These are phyloP conservation scores for Sugiyamaella paludigena DNA, from an alignment of 1,139 yeast genomes.

Conservation along the genomic window DNA sequence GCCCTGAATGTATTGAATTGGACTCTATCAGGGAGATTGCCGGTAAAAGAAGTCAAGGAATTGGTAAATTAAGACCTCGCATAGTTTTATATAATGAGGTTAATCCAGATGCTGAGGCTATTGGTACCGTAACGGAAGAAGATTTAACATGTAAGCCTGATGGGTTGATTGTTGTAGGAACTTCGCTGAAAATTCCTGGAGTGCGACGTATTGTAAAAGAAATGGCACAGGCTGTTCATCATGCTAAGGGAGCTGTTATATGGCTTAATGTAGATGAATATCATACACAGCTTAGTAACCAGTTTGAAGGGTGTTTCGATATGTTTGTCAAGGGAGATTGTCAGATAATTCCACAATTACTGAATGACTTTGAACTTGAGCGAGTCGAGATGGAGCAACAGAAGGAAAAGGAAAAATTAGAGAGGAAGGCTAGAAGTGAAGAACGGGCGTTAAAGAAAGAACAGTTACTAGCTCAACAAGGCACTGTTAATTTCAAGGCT, in stretches of 20 bases:
- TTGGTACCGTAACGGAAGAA: constrained; percentile 66
- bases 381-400: constrained; percentile 17
- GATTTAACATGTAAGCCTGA: constrained; percentile 71
- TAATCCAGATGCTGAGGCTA: constrained; percentile 83
- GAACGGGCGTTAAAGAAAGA: constrained; percentile 7
- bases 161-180: constrained; percentile 78
- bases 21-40: constrained; percentile 50
- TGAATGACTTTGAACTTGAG: constrained; percentile 36
- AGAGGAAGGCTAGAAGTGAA: constrained; percentile 20
- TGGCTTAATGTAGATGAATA: constrained; percentile 59
- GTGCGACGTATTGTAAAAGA: constrained; percentile 72
- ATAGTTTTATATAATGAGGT: constrained; percentile 82
- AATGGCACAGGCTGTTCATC: constrained; percentile 64
- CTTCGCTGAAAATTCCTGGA: constrained; percentile 83
- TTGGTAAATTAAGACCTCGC: constrained; percentile 76
- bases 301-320: constrained; percentile 53
- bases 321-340: constrained; percentile 59
- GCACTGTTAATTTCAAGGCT: constrained; percentile 12
- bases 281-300: constrained; percentile 43
- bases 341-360: constrained; percentile 45
- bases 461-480: constrained; percentile 10
- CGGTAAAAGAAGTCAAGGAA: constrained; percentile 73
- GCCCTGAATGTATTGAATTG: constrained; percentile 56
- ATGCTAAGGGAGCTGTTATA: constrained; percentile 53
- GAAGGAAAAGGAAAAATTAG: constrained; percentile 13